Evolutionary conservation across 768 basidiomycete genomes (phyloP).

Genomic region (Fistulinella prunicolor): DNA sequence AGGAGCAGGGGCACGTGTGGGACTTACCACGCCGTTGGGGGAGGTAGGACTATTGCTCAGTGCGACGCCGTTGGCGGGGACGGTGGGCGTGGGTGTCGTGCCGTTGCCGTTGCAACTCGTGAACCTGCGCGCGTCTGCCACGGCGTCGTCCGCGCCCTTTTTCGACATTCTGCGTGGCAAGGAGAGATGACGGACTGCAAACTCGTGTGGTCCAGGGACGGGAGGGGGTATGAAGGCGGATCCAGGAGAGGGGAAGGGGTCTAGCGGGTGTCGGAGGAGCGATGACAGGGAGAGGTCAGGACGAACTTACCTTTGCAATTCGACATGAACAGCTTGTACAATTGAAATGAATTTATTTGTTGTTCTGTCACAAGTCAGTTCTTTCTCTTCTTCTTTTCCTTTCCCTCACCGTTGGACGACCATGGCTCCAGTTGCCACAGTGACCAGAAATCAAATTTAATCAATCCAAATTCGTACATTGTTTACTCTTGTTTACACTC

Average conservation of each 20-base stretch:
- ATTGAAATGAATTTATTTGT: too few relatives aligned
- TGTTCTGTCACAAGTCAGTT: too few relatives aligned
- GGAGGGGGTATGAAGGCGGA: constrained; percentile 70
- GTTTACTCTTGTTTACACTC: constrained; percentile 23
- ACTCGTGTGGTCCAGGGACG: constrained; percentile 63
- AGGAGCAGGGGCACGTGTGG: constrained; percentile 13
- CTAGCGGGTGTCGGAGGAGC: constrained; percentile 18
- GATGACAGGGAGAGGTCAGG: background rate
- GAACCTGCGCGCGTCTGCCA: background rate
- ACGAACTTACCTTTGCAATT: constrained; percentile 6
- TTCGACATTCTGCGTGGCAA: constrained; percentile 35
- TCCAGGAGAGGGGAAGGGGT: constrained; percentile 61
- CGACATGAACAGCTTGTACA: too few relatives aligned
- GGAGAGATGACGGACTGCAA: too few relatives aligned
- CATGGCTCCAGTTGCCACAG: constrained; percentile 22
- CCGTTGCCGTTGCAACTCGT: background rate
- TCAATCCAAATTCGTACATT: background rate
- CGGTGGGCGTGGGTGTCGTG: constrained; percentile 1
- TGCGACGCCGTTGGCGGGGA: constrained; percentile 3
- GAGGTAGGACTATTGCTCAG: background rate
- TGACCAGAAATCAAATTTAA: constrained; percentile 2
- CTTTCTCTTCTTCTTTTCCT: too few relatives aligned
- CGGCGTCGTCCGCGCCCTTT: constrained; percentile 18
- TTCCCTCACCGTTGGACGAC: too few relatives aligned
- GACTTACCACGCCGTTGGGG: constrained; percentile 30